phyloP scores from a whole-genome alignment of 768 basidiomycete species.

The Leccinum fibrillosum region DNA sequence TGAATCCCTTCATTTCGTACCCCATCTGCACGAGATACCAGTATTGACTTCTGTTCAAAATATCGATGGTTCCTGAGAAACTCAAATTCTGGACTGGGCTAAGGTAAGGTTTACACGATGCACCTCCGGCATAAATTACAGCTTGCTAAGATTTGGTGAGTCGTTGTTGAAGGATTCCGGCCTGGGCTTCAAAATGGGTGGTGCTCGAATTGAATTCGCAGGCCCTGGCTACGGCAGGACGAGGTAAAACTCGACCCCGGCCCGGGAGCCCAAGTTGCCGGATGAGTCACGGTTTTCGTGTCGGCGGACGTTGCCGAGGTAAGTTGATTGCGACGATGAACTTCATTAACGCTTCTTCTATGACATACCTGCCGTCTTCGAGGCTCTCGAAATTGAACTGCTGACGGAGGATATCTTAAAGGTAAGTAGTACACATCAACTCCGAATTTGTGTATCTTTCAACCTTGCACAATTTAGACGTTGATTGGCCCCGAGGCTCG shows the following conservation, averaged over 20 bases:
- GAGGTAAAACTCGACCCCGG: no score
- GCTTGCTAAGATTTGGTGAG: no score
- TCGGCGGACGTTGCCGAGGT: slow-evolving; percentile 49
- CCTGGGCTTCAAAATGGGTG: no score
- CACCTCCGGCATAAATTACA: no score
- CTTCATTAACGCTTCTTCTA: slow-evolving; percentile 18
- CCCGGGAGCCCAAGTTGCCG: no score
- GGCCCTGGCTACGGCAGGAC: no score
- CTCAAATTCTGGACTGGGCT: background rate
- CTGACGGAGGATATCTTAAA: slow-evolving; percentile 77
- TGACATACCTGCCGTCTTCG: slow-evolving; percentile 53
- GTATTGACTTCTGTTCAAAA: background rate
- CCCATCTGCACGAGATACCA: no score
- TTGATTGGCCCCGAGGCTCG: slow-evolving; percentile 38
- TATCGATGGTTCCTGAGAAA: no score
- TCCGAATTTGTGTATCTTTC: background rate
- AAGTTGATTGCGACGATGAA: slow-evolving; percentile 8
- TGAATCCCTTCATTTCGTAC: background rate
- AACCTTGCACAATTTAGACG: slow-evolving; percentile 36
- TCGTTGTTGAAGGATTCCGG: no score
- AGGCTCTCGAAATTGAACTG: slow-evolving; percentile 74
- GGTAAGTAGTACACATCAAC: slow-evolving; percentile 34
- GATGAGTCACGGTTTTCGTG: slow-evolving; percentile 45
- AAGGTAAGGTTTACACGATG: no score
- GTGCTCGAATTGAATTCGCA: no score